phyloP scores from a whole-genome alignment of 257 asterid species.

The Plantago elongata region DNA sequence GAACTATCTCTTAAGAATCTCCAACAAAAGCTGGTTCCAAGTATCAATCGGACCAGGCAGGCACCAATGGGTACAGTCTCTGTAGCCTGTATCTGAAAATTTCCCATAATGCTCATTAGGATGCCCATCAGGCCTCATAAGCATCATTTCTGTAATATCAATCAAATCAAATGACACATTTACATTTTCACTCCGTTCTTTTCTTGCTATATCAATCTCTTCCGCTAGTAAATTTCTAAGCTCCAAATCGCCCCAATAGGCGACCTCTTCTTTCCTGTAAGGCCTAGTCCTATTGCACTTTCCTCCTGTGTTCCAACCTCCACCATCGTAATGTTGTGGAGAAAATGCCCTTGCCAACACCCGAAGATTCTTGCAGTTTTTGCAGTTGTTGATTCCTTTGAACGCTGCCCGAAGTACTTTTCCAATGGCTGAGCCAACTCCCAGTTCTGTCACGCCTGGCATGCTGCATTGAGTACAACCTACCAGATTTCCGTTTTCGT shows the following conservation, averaged over 20 bases:
- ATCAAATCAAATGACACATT: slow-evolving; percentile 41
- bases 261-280: slow-evolving; percentile 30
- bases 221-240: slow-evolving; percentile 50
- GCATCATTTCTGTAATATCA: slow-evolving; percentile 54
- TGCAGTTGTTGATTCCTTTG: background rate
- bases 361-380: background rate
- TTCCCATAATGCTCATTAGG: slow-evolving; percentile 35
- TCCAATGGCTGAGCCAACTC: background rate
- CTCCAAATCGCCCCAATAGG: slow-evolving; percentile 48
- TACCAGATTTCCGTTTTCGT: background rate
- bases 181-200: slow-evolving; percentile 3
- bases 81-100: slow-evolving; percentile 51
- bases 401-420: background rate
- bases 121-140: slow-evolving; percentile 72
- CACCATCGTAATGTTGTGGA: slow-evolving; percentile 67
- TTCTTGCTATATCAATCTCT: slow-evolving; percentile 32
- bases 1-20: slow-evolving; percentile 31
- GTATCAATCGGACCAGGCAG: slow-evolving; percentile 77
- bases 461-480: slow-evolving; percentile 3
- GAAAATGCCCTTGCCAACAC: slow-evolving; percentile 25
- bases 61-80: slow-evolving; percentile 92
- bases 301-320: slow-evolving; percentile 73
- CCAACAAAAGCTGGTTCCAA: slow-evolving; percentile 67
- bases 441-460: background rate
- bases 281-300: slow-evolving; percentile 58